Base-by-base conservation (phyloP, 208 protist species). In the Acanthamoeba lenticulata region DNA sequence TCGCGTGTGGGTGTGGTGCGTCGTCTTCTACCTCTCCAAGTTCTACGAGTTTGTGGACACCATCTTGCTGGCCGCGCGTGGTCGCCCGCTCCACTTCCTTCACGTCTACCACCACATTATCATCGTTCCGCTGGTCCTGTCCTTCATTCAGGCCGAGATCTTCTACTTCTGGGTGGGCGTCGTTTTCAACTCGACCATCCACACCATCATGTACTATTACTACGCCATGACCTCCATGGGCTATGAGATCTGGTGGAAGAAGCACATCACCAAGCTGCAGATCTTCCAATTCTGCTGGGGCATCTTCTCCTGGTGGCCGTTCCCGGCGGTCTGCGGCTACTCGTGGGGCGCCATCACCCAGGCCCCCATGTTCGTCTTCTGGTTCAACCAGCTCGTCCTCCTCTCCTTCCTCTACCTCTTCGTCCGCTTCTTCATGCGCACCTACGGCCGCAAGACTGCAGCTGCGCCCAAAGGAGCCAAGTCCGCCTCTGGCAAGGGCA, bases 151-250 rank as follows among this genome's bases (percentile, higher is more conserved):
- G 94, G 94, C 40, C 0, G 38, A 90, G 1, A 65, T 32, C 88
- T 93, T 24, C 29, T 69, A 55, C 47, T 52, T 81, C 81, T 90
- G 88, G 60, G 36, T 44, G 34, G 40, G 60, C 15, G 88, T 92
- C 4, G 88, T 96, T 21, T 40, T 90, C 19, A 96, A 96, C 62
- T 49, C 93, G 4, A 83, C 95, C 45, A 92, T 96, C 34, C 95
- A 96, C 45, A 79, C 94, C 36, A 34, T 95, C 24, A 96, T 96
- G 95, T 96, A 96, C 44, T 95, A 93, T 45, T 96, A 95, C 77
- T 96, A 96, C 44, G 72, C 62, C 49, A 32, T 90, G 36, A 55
- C 44, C 45, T 65, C 91, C 40, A 21, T 92, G 11, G 95, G 95
- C 74, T 65, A 94, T 44, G 40, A 45, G n/a, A 44, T 92, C 21